phyloP scores from a whole-genome alignment of 192 early-diverging fungal species.

The Hyaloraphidium curvatum region DNA sequence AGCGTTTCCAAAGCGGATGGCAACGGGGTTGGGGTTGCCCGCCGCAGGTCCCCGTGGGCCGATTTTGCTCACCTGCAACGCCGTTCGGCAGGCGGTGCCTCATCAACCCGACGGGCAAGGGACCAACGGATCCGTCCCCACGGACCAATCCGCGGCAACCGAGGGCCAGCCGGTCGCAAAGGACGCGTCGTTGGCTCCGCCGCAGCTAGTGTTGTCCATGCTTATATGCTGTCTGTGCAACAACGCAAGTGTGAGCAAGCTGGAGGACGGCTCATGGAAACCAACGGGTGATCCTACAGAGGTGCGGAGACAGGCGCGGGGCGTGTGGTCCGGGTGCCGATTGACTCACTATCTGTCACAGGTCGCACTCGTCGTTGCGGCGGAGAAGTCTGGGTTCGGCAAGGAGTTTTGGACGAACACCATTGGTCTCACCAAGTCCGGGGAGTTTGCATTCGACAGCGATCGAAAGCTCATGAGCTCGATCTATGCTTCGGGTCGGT shows the following conservation, averaged over 20 bases:
- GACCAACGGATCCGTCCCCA: no score
- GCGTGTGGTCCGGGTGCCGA: neutral
- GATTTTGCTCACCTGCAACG: no score
- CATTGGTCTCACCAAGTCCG: constrained; percentile 41
- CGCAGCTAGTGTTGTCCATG: no score
- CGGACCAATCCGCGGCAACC: no score
- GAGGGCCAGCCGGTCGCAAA: no score
- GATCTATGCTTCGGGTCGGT: no score
- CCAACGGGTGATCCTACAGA: constrained; percentile 88
- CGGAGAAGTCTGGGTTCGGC: constrained; percentile 60
- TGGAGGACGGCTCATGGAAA: constrained; percentile 27
- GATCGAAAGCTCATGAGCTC: constrained; percentile 93
- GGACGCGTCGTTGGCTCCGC: no score
- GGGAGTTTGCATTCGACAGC: constrained; percentile 79
- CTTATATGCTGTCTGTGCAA: constrained; percentile 3
- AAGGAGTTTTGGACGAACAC: constrained; percentile 32
- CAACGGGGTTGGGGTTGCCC: constrained; percentile 12
- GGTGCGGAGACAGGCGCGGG: neutral
- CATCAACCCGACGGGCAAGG: no score
- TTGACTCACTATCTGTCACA: neutral
- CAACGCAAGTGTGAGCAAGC: neutral
- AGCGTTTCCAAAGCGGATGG: constrained; percentile 15
- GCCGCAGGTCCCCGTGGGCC: no score
- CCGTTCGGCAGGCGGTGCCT: no score
- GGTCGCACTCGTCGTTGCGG: constrained; percentile 69